Evolutionary conservation across 2,329 filamentous ascomycete genomes (phyloP).

Genomic region (Rhinocladiella mackenziei): DNA sequence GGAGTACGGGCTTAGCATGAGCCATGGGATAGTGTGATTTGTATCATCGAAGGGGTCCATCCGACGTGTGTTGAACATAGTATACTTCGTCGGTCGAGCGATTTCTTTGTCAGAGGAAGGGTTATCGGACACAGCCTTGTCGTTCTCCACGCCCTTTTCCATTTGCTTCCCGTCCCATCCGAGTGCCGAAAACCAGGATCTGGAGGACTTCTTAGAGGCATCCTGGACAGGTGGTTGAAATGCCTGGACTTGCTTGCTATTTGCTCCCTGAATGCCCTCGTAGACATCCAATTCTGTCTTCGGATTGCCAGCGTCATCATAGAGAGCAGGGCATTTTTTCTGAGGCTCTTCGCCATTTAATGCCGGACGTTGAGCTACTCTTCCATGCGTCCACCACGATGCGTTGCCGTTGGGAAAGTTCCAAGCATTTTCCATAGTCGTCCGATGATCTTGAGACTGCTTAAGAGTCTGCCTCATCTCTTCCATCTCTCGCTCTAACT

Average conservation of each 20-base stretch:
- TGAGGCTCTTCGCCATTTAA: constrained; percentile 9
- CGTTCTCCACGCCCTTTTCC: background rate
- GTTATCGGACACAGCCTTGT: background rate
- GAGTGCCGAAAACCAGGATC: constrained; percentile 18
- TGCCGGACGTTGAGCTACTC: constrained; percentile 13
- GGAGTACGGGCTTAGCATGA: constrained; percentile 52
- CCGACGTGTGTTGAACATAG: constrained; percentile 10
- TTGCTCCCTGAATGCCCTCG: constrained; percentile 1
- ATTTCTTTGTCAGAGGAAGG: background rate
- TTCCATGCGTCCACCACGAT: constrained; percentile 18
- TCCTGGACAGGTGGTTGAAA: constrained; percentile 3
- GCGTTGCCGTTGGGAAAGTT: constrained; percentile 3
- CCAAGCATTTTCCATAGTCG: constrained; percentile 10
- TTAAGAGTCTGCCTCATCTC: constrained; percentile 23
- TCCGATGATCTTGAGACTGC: constrained; percentile 14
- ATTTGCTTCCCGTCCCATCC: constrained; percentile 22
- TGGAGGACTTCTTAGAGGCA: constrained; percentile 3
- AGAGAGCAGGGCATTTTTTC: constrained; percentile 17
- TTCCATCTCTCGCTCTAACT: constrained; percentile 27
- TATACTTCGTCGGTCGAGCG: constrained; percentile 14
- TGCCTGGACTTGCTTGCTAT: constrained; percentile 4
- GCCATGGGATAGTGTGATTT: constrained; percentile 38
- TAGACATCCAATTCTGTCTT: constrained; percentile 25
- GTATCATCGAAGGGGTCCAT: constrained; percentile 35
- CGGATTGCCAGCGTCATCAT: constrained; percentile 16